Evolutionary conservation across 306 rosid species (phyloP).

Genomic region (Morella rubra): DNA sequence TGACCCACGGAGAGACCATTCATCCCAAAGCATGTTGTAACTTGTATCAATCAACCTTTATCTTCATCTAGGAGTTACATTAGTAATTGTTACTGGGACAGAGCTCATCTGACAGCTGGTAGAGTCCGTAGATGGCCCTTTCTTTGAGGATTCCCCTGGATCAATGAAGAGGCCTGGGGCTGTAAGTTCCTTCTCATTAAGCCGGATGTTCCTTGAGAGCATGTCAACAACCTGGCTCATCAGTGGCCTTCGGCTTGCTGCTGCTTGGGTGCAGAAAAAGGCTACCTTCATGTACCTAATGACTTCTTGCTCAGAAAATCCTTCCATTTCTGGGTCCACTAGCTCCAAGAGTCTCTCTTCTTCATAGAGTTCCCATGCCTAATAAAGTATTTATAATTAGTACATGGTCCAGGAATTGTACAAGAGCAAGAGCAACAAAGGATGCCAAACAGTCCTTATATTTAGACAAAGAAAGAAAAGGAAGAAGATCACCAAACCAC

Average conservation of each 20-base stretch:
- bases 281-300: slow-evolving; percentile 84
- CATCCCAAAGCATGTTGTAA: background rate
- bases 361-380: slow-evolving; percentile 95
- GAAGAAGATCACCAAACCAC: background rate
- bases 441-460: background rate
- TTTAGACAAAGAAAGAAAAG: background rate
- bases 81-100: slow-evolving; percentile 43
- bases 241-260: slow-evolving; percentile 69
- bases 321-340: slow-evolving; percentile 63
- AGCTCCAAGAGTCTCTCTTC: slow-evolving; percentile 67
- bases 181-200: slow-evolving; percentile 70
- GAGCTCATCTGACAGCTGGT: slow-evolving; percentile 45
- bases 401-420: background rate
- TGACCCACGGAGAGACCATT: background rate
- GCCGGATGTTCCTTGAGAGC: slow-evolving; percentile 69
- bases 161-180: slow-evolving; percentile 75
- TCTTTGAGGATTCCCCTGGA: slow-evolving; percentile 39
- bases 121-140: slow-evolving; percentile 24
- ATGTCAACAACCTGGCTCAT: slow-evolving; percentile 78
- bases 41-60: background rate
- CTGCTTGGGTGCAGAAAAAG: slow-evolving; percentile 81
- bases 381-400: slow-evolving; percentile 12
- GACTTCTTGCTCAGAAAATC: slow-evolving; percentile 64
- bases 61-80: slow-evolving; percentile 64
- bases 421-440: background rate